Percentiles rank a stretch among this genome's conserved stretches.
phyloP scores from a whole-genome alignment of 2,329 filamentous ascomycete genomes.

The Pseudogymnoascus sp. region DNA sequence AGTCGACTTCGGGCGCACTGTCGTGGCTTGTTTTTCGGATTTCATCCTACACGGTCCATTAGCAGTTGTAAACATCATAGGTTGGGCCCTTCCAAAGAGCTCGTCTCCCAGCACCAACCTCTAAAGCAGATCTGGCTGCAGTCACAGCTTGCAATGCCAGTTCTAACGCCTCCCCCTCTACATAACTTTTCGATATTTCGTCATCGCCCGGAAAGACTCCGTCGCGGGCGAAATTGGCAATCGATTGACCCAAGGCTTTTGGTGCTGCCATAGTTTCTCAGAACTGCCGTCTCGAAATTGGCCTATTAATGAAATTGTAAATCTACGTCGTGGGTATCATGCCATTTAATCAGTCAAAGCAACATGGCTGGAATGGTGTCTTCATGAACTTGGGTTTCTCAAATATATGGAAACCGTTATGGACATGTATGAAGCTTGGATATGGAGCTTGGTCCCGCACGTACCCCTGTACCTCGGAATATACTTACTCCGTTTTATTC shows the following conservation, averaged over 20 bases:
- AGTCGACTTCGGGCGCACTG: slow-evolving; percentile 69
- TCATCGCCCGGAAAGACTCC: slow-evolving; percentile 41
- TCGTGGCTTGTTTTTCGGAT: slow-evolving; percentile 70
- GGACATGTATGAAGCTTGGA: slow-evolving; percentile 8
- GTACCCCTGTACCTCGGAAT: background rate
- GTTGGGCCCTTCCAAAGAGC: background rate
- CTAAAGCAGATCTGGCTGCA: slow-evolving; percentile 36
- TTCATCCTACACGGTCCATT: slow-evolving; percentile 44
- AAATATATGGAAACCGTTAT: slow-evolving; percentile 7
- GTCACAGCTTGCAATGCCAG: slow-evolving; percentile 35
- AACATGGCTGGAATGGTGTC: slow-evolving; percentile 27
- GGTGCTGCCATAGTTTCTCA: slow-evolving; percentile 21
- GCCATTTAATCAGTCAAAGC: background rate
- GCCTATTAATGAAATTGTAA: background rate
- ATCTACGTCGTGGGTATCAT: background rate
- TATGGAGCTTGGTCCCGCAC: background rate
- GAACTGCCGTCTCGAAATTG: background rate
- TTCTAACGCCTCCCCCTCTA: slow-evolving; percentile 29
- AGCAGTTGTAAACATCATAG: slow-evolving; percentile 9
- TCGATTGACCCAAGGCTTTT: slow-evolving; percentile 43
- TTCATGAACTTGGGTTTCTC: slow-evolving; percentile 18
- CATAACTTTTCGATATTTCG: slow-evolving; percentile 27
- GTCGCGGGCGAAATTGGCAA: slow-evolving; percentile 53
- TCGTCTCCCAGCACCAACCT: slow-evolving; percentile 12
- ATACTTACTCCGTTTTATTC: background rate